A percentile compares a stretch with the other conserved stretches of the same genome.
Evolutionary conservation across 805 yeast genomes (phyloP).

Genomic region (Saturnispora zaruensis): DNA sequence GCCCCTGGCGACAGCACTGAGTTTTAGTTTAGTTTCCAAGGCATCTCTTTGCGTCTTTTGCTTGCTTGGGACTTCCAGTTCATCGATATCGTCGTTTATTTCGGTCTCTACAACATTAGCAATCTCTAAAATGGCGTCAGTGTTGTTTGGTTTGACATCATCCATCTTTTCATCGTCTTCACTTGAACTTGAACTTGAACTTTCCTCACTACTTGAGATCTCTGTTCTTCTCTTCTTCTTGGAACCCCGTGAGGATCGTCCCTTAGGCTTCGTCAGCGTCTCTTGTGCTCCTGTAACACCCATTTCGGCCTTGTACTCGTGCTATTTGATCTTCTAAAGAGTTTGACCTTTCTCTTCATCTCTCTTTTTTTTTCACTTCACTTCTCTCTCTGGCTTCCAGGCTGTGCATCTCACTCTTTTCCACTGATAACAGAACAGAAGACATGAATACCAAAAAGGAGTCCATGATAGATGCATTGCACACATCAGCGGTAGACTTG

Average conservation of each 20-base stretch:
- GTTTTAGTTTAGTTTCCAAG: slow-evolving; percentile 4
- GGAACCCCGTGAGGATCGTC: slow-evolving; percentile 32
- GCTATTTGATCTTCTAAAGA: neutral
- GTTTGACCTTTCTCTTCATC: neutral
- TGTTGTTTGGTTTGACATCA: slow-evolving; percentile 11
- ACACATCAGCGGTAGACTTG: neutral
- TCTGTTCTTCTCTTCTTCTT: slow-evolving; percentile 80
- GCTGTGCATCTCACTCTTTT: neutral
- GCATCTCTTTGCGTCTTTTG: slow-evolving; percentile 4
- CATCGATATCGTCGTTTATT: neutral
- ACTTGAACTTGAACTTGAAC: slow-evolving; percentile 20
- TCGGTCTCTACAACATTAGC: neutral
- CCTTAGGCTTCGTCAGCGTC: neutral
- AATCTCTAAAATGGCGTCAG: slow-evolving; percentile 4
- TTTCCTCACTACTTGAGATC: slow-evolving; percentile 40
- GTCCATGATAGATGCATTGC: neutral
- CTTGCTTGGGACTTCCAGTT: neutral
- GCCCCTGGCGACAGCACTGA: neutral
- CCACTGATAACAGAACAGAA: neutral
- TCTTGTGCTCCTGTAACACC: neutral
- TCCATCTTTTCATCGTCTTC: slow-evolving; percentile 9
- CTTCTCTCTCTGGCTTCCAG: neutral
- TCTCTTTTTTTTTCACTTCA: neutral
- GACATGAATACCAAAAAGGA: neutral
- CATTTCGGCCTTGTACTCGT: neutral